phyloP scores from a whole-genome alignment of 139 green algal species.

The Pleodorina starrii region DNA sequence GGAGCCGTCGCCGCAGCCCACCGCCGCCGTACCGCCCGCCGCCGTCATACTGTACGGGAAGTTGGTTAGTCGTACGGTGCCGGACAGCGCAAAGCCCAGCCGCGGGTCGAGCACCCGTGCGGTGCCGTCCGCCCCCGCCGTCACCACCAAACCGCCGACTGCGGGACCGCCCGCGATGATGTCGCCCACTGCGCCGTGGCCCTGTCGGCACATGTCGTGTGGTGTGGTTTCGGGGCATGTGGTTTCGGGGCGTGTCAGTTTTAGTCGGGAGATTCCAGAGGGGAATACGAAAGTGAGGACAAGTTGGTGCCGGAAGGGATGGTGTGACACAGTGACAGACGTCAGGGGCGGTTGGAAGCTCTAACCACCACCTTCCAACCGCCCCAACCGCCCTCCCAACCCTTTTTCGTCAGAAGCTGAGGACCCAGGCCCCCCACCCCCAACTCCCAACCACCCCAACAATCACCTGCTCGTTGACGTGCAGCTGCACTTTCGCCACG shows the following conservation, averaged over 20 bases:
- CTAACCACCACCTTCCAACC: too few relatives aligned
- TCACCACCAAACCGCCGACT: conserved; percentile 60
- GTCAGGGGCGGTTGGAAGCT: too few relatives aligned
- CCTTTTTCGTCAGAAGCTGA: too few relatives aligned
- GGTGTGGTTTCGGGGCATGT: background rate
- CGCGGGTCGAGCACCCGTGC: conserved; percentile 70
- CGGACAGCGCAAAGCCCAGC: conserved; percentile 50
- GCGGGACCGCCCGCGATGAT: conserved; percentile 65
- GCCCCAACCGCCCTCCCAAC: too few relatives aligned
- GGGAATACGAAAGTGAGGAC: too few relatives aligned
- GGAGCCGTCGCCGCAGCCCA: conserved; percentile 76
- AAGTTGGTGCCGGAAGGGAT: too few relatives aligned
- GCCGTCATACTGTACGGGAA: conserved; percentile 81
- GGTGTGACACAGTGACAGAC: too few relatives aligned
- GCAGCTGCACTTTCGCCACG: conserved; percentile 67
- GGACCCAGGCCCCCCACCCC: too few relatives aligned
- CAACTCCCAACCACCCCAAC: conserved; percentile 1
- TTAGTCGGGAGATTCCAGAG: too few relatives aligned
- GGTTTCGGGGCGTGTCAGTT: background rate
- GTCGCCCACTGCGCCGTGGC: conserved; percentile 68
- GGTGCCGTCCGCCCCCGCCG: conserved; percentile 74
- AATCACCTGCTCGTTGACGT: conserved; percentile 61
- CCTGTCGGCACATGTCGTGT: conserved; percentile 13
- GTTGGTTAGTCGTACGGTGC: conserved; percentile 67
- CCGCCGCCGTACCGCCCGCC: conserved; percentile 63